phyloP scores from a whole-genome alignment of 805 yeast genomes.

The Monosporozyma siamensis region DNA sequence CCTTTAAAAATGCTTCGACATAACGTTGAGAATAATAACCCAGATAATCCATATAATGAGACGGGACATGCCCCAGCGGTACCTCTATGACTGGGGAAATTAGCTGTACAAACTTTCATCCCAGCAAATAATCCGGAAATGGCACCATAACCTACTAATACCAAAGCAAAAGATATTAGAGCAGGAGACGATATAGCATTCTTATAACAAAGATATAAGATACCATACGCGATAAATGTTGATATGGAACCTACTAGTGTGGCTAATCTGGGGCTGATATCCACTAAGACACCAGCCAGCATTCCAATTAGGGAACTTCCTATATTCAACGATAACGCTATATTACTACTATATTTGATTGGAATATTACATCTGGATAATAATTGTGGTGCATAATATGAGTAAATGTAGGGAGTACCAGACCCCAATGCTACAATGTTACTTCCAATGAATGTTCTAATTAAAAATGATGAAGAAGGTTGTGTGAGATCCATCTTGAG shows the following conservation, averaged over 20 bases:
- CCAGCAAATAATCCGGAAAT: slow-evolving; percentile 52
- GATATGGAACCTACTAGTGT: slow-evolving; percentile 46
- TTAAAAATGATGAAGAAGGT: not conserved
- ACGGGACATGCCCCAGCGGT: slow-evolving; percentile 63
- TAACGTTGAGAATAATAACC: slow-evolving; percentile 50
- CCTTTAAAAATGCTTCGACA: slow-evolving; percentile 45
- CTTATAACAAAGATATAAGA: slow-evolving; percentile 40
- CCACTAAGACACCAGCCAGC: slow-evolving; percentile 62
- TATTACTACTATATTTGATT: slow-evolving; percentile 51
- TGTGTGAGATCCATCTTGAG: not conserved
- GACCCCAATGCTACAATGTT: slow-evolving; percentile 52
- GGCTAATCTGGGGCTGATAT: slow-evolving; percentile 42
- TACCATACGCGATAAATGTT: slow-evolving; percentile 46
- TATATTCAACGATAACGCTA: slow-evolving; percentile 51
- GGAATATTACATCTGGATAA: slow-evolving; percentile 47
- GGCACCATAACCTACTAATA: slow-evolving; percentile 56
- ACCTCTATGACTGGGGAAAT: slow-evolving; percentile 64
- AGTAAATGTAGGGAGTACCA: slow-evolving; percentile 69
- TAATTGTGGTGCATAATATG: slow-evolving; percentile 69
- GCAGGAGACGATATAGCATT: slow-evolving; percentile 33
- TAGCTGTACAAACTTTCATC: slow-evolving; percentile 38
- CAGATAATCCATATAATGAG: slow-evolving; percentile 61
- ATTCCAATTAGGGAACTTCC: slow-evolving; percentile 66
- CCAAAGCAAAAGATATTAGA: slow-evolving; percentile 41
- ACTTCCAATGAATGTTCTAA: slow-evolving; percentile 22